phyloP scores from a whole-genome alignment of 2,329 filamentous ascomycete genomes.

The Dissoconium aciculare region DNA sequence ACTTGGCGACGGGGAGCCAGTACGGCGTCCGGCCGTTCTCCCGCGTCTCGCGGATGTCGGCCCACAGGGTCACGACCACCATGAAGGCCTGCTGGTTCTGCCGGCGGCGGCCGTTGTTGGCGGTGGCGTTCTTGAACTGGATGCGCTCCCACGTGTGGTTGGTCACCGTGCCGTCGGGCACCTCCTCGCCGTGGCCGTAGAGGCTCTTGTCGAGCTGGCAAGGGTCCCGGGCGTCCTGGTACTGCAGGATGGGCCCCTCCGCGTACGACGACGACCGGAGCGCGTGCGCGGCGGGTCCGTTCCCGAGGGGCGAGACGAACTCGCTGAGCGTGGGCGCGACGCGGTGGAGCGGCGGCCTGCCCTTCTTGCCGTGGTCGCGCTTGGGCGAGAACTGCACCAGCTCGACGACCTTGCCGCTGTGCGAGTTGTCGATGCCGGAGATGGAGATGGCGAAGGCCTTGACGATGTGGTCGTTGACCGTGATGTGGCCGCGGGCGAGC shows the following conservation, averaged over 20 bases:
- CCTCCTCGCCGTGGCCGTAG: neutral
- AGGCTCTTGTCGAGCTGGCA: conserved; percentile 5
- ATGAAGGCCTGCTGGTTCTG: conserved; percentile 89
- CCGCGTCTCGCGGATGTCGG: conserved; percentile 42
- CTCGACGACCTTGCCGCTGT: conserved; percentile 61
- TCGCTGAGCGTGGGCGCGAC: conserved; percentile 47
- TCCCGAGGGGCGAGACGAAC: too few species aligned
- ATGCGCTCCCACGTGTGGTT: conserved; percentile 71
- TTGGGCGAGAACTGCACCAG: conserved; percentile 86
- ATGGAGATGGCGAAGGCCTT: conserved; percentile 70
- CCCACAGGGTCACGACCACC: conserved; percentile 72
- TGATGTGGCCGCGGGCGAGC: too few species aligned
- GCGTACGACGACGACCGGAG: conserved; percentile 2
- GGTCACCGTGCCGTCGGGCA: conserved; percentile 23
- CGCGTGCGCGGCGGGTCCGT: too few species aligned
- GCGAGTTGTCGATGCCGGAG: conserved; percentile 65
- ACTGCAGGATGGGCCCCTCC: neutral
- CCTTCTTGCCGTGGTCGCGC: conserved; percentile 72
- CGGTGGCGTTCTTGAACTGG: conserved; percentile 86
- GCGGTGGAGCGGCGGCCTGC: conserved; percentile 54
- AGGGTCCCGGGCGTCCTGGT: conserved; percentile 14
- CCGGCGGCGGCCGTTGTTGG: conserved; percentile 81
- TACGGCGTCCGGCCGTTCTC: conserved; percentile 34
- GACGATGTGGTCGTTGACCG: too few species aligned
- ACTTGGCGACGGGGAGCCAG: conserved; percentile 56